Conservation (phyloP, 83 land plant species). For the Isoetes engelmannii region DNA sequence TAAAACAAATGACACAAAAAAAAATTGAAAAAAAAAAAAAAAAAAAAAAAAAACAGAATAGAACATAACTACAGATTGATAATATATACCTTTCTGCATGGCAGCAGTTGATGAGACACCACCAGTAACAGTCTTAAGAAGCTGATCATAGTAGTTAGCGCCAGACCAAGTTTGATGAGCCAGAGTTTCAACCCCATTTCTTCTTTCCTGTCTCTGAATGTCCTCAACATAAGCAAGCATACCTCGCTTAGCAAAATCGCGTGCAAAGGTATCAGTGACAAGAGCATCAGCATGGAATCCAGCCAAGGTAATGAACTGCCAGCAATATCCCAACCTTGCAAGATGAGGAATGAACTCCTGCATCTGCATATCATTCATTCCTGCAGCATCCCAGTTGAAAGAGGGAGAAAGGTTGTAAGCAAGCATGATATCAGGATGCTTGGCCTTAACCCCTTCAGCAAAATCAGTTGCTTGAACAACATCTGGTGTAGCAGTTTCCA, state of each 20-base stretch:
- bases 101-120: constrained; percentile 89
- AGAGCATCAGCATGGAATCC: constrained; percentile 80
- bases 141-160: constrained; percentile 73
- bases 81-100: constrained; percentile 83
- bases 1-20: not conserved
- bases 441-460: constrained; percentile 53
- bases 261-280: constrained; percentile 60
- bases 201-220: constrained; percentile 81
- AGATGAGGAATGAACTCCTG: constrained; percentile 65
- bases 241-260: constrained; percentile 67
- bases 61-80: no score
- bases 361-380: constrained; percentile 74
- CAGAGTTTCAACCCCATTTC: constrained; percentile 71
- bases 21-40: no score
- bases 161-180: constrained; percentile 98
- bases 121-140: constrained; percentile 81
- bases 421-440: constrained; percentile 63
- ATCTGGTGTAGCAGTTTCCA: constrained; percentile 77
- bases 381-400: constrained; percentile 93
- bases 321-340: constrained; percentile 61
- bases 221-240: constrained; percentile 92
- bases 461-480: constrained; percentile 53
- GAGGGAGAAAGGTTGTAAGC: constrained; percentile 89
- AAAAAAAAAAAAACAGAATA: no score
- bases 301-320: constrained; percentile 90